Evolutionary conservation across 1,139 yeast species (phyloP).

Genomic region (Debaryomycetaceae sp.): DNA sequence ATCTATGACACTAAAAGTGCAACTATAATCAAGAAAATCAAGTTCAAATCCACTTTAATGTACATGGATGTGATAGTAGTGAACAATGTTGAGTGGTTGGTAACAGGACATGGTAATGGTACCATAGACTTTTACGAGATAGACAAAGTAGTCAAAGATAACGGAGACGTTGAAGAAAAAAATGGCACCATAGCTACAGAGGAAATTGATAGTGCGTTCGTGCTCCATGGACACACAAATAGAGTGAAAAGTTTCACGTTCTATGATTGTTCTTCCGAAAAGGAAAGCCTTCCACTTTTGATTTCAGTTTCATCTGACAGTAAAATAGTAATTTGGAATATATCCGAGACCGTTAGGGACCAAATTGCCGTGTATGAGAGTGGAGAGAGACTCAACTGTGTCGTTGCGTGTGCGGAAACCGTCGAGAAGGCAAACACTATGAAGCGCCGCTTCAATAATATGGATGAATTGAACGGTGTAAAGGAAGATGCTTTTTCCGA

Average conservation of each 20-base stretch:
- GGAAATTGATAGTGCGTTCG: constrained; percentile 47
- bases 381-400: constrained; percentile 91
- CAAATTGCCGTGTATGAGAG: constrained; percentile 88
- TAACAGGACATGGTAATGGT: constrained; percentile 73
- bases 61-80: constrained; percentile 52
- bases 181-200: constrained; percentile 14
- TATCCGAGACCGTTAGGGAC: constrained; percentile 48
- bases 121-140: constrained; percentile 53
- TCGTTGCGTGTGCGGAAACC: constrained; percentile 70
- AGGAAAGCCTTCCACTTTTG: constrained; percentile 56
- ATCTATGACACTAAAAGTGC: constrained; percentile 68
- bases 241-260: constrained; percentile 54
- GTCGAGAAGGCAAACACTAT: constrained; percentile 71
- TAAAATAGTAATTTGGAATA: constrained; percentile 85
- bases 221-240: constrained; percentile 73
- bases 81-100: constrained; percentile 51
- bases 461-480: constrained; percentile 23
- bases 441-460: constrained; percentile 57
- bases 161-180: constrained; percentile 24
- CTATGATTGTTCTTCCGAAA: constrained; percentile 17
- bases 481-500: constrained; percentile 39
- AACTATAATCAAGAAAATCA: constrained; percentile 47
- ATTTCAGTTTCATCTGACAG: constrained; percentile 92
- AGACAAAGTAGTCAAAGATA: constrained; percentile 25
- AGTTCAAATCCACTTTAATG: constrained; percentile 62